Base-by-base conservation (phyloP, 805 yeast genomes). In the Kuraishia cidri region DNA sequence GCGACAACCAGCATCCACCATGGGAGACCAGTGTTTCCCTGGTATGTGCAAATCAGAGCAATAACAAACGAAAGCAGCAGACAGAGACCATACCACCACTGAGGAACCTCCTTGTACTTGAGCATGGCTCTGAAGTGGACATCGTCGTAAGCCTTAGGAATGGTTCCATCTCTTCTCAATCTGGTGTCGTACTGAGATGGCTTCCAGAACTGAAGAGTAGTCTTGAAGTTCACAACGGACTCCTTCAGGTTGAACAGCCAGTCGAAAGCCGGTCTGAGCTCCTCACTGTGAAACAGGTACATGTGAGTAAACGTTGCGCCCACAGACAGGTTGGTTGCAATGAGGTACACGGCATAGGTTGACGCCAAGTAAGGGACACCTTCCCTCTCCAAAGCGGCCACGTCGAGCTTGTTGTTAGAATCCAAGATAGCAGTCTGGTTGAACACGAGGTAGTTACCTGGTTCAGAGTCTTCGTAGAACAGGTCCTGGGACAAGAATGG, bases 61-160 rank as follows among this genome's bases (percentile, higher is more conserved):
- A 69, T 52, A 2, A 60, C 40, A 6, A 75, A 57, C 18, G 77
- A 59, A 10, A 58, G 40, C n/a, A 72, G 35, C 26, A 77, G 59
- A 11, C 72, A 56, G 3, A 52, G 38, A 4, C 56, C 44, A 44
- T 69, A 79, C 84, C 86, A 78, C 77, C 79, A 75, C 41, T 75
- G 81, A 1, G 94, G 92, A 14, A 77, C 84, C 41, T 79, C 86
- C 24, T 66, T 66, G 50, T 79, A 79, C 35, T 53, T 58, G 29
- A 43, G 47, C 79, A 79, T 76, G 37, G 77, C 62, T 38, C 77
- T 60, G 54, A 40, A 34, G 30, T 72, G 69, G 11, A 27, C 22
- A 20, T 30, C 36, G 17, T 29, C 31, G 37, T 37, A 43, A 13
- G 41, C 26, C 19, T 18, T 25, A 5, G 47, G 45, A 10, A 45